These are phyloP conservation scores for Pichia terricola DNA, from an alignment of 1,139 yeast genomes.

Conservation along the genomic window DNA sequence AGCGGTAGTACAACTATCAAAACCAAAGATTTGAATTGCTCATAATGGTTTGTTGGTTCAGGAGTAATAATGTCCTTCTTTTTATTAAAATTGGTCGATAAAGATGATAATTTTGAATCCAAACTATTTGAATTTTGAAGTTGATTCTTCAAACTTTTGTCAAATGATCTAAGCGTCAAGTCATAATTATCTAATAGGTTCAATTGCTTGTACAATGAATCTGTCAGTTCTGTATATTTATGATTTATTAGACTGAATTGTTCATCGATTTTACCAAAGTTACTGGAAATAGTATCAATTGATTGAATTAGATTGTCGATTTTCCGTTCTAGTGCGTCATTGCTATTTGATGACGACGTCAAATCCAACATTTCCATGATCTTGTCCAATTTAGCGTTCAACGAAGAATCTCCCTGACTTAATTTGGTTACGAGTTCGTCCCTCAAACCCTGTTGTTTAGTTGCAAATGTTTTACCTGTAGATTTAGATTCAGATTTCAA, in stretches of 20 bases:
- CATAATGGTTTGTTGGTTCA: background rate
- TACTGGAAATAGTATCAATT: constrained; percentile 14
- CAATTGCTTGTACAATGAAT: constrained; percentile 15
- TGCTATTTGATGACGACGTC: too few species aligned
- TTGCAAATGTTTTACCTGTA: background rate
- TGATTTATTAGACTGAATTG: constrained; percentile 13
- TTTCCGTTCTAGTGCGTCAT: constrained; percentile 12
- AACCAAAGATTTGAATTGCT: too few species aligned
- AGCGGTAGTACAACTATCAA: too few species aligned
- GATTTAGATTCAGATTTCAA: background rate
- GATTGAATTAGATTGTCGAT: constrained; percentile 15
- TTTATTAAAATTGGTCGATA: constrained; percentile 1
- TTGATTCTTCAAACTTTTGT: constrained; percentile 18
- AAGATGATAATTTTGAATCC: constrained; percentile 14
- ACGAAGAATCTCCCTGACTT: background rate
- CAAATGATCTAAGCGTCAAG: constrained; percentile 15
- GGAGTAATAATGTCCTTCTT: constrained; percentile 4
- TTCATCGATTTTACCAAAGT: constrained; percentile 10
- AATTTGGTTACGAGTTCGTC: too few species aligned
- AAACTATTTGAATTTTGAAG: constrained; percentile 16
- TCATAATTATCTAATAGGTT: constrained; percentile 18
- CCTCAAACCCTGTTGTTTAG: too few species aligned
- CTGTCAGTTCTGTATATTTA: constrained; percentile 14
- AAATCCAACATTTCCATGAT: background rate
- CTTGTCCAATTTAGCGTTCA: background rate